phyloP scores from a whole-genome alignment of 768 basidiomycete species.

The Suillus americanus region DNA sequence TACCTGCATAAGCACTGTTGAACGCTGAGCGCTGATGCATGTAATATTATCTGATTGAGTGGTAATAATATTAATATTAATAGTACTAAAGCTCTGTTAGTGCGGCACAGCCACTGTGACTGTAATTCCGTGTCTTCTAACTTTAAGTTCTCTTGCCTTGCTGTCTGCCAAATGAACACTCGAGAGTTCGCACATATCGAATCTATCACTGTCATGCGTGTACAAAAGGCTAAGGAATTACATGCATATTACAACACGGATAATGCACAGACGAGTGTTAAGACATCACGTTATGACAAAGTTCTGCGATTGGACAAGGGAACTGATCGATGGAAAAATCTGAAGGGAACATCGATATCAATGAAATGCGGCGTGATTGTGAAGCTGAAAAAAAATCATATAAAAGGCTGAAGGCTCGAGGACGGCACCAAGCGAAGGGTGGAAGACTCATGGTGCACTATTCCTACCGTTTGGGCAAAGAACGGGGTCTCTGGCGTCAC shows the following conservation, averaged over 20 bases:
- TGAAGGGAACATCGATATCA: background rate
- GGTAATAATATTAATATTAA: no score
- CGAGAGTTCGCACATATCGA: background rate
- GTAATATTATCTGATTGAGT: no score
- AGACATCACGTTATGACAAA: background rate
- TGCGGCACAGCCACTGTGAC: background rate
- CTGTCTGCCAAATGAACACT: background rate
- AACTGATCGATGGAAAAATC: background rate
- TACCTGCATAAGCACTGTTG: background rate
- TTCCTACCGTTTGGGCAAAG: background rate
- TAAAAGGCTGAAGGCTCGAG: background rate
- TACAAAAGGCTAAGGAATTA: background rate
- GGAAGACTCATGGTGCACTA: background rate
- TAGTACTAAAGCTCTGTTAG: no score
- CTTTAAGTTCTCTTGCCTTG: background rate
- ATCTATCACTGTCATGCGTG: background rate
- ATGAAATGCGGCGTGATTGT: background rate
- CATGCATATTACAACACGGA: background rate
- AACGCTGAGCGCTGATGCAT: no score
- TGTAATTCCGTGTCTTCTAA: background rate
- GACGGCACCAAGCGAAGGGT: constrained; percentile 5
- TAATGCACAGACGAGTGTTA: background rate
- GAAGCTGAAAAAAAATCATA: background rate
- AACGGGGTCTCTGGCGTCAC: constrained; percentile 4
- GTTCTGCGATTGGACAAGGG: background rate